Base-by-base conservation (phyloP, 2,329 filamentous ascomycete species). In the Colletotrichum tropicale region DNA sequence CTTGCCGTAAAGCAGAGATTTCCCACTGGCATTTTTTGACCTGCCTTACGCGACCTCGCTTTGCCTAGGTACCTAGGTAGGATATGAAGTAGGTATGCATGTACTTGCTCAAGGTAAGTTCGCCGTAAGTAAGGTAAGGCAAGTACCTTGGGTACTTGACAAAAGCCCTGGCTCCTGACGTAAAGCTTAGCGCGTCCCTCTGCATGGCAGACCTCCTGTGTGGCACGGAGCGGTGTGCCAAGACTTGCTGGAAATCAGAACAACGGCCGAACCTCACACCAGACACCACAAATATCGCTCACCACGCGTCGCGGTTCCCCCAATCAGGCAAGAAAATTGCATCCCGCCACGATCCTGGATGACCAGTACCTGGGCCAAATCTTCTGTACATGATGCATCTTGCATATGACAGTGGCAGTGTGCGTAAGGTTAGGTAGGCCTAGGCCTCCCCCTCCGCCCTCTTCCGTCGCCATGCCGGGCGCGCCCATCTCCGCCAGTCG, bases 161-260 rank as follows among this genome's bases (percentile, higher is more conserved):
- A 26, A 52, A 6, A 9, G 10, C 70, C 64, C 70, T 36, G 13
- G 52, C 56, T 62, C 36, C 65, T 69, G 38, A 66, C 38, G 64
- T 52, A 72, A 69, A 70, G 56, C 58, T 60, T 62, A 56, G 71
- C 71, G 65, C 43, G 56, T 64, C 43, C 30, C 18, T 56, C 24
- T 56, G 21, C 24, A 24, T 56, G 26, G 15, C 18, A 52, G n/a
- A n/a, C 26, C 43, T 48, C 43, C n/a, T 43, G 52, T 55, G 52
- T 72, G 70, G 64, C 61, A 64, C 60, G 43, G 21, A 38, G 68
- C 61, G 62, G 58, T 34, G 15, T 64, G 72, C 72, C 69, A 72
- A 72, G 72, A 75, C 32, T 24, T 56, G 43, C 58, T 55, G 68
- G 55, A 75, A 56, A 66, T 43, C 69, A 72, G 55, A 36, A 70